Evolutionary conservation across 179 eudicot species (phyloP).

Genomic region (Drosera spatulata): DNA sequence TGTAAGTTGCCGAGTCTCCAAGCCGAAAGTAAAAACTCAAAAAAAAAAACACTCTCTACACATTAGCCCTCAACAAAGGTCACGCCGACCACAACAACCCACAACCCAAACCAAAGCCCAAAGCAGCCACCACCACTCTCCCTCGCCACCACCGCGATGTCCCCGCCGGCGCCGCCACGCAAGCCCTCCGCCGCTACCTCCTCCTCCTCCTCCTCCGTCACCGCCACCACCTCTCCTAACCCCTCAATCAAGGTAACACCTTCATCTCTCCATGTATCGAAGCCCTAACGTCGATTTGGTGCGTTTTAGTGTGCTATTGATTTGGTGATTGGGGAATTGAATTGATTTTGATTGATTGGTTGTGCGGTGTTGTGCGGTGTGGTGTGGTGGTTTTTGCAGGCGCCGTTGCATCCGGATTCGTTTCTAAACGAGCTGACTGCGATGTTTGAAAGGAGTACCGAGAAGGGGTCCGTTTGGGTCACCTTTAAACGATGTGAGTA

Average conservation of each 20-base stretch:
- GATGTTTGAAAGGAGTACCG: slow-evolving; percentile 71
- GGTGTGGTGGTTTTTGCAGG: slow-evolving; percentile 13
- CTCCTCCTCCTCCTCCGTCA: not conserved
- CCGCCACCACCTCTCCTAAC: slow-evolving; percentile 4
- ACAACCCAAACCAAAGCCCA: no score
- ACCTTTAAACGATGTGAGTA: slow-evolving; percentile 67
- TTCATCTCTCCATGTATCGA: not conserved
- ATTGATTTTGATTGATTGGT: not conserved
- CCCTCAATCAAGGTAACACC: slow-evolving; percentile 16
- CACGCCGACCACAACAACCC: no score
- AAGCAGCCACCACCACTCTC: no score
- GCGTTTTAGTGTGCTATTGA: not conserved
- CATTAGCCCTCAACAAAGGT: no score
- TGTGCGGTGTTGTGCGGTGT: not conserved
- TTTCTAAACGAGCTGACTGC: slow-evolving; percentile 68
- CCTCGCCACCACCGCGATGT: slow-evolving; percentile 15
- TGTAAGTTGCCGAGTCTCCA: no score
- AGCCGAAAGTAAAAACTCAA: no score
- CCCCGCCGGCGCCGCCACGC: slow-evolving; percentile 18
- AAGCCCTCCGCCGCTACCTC: slow-evolving; percentile 9
- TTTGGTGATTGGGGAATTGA: not conserved
- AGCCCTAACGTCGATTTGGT: not conserved
- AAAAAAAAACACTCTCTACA: no score
- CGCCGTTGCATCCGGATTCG: slow-evolving; percentile 56
- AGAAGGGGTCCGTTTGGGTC: slow-evolving; percentile 80